Percentiles rank a stretch among this genome's conserved stretches.
These are phyloP conservation scores for Globisporangium megalacanthum DNA, from an alignment of 352 stramenopile genomes.

Conservation along the genomic window DNA sequence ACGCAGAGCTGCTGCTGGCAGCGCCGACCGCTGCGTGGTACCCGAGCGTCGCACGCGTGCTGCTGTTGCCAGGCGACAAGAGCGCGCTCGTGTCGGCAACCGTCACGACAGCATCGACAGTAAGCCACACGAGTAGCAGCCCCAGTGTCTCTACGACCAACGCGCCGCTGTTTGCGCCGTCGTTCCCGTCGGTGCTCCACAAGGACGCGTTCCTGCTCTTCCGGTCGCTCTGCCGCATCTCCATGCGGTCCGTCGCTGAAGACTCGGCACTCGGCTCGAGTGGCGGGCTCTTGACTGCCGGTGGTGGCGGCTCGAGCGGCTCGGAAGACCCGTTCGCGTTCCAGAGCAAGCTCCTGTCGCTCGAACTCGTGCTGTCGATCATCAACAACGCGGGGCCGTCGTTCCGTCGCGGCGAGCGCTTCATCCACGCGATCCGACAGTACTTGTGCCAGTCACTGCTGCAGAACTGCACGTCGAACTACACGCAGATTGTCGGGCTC, in stretches of 20 bases:
- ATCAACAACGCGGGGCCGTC: constrained; percentile 94
- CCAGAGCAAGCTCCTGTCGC: constrained; percentile 95
- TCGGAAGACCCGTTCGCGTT: constrained; percentile 91
- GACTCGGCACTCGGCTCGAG: constrained; percentile 41
- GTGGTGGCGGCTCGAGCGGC: constrained; percentile 23
- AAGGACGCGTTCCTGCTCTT: constrained; percentile 98
- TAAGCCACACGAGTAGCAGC: background rate
- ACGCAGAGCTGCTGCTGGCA: constrained; percentile 11
- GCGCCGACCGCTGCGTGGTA: constrained; percentile 26
- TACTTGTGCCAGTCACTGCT: constrained; percentile 97
- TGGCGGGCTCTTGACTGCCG: constrained; percentile 7
- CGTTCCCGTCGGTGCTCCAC: constrained; percentile 95
- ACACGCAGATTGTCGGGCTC: constrained; percentile 95
- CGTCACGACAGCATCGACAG: background rate
- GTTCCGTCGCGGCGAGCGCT: constrained; percentile 94
- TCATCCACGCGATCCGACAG: constrained; percentile 95
- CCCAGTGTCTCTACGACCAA: background rate
- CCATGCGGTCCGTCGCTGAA: constrained; percentile 91
- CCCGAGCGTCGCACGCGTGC: constrained; percentile 33
- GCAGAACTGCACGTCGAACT: constrained; percentile 98
- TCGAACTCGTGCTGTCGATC: constrained; percentile 97
- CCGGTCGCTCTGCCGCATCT: constrained; percentile 93
- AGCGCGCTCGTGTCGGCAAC: background rate
- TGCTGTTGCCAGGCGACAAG: constrained; percentile 17
- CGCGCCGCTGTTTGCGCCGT: constrained; percentile 40